Conservation (phyloP, 768 basidiomycete genomes). For the Mycena indigotica region DNA sequence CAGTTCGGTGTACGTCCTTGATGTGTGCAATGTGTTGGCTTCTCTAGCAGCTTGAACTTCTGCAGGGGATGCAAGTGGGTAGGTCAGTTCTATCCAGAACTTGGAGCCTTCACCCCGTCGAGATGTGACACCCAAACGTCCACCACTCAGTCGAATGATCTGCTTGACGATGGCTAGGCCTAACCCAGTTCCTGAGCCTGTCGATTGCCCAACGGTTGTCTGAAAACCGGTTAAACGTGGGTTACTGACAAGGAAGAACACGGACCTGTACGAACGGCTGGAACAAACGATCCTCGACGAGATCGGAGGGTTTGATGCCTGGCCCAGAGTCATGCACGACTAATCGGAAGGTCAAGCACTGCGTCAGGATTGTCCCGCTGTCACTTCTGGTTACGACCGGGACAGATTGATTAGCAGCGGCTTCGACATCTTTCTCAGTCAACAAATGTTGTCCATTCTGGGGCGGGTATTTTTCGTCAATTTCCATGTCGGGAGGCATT, state of each 20-base stretch:
- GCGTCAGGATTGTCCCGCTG: conserved; percentile 12
- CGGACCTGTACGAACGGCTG: conserved; percentile 29
- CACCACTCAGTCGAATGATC: conserved; percentile 44
- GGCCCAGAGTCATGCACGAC: conserved; percentile 23
- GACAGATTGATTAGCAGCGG: neutral
- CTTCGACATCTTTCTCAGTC: neutral
- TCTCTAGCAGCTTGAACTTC: conserved; percentile 13
- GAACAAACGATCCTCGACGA: conserved; percentile 28
- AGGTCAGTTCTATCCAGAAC: conserved; percentile 43
- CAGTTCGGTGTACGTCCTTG: no score
- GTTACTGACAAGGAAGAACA: neutral
- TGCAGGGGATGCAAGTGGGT: conserved; percentile 15
- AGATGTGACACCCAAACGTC: conserved; percentile 36
- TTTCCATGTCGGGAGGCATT: conserved; percentile 15
- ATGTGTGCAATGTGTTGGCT: conserved; percentile 5
- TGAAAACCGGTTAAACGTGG: conserved; percentile 16
- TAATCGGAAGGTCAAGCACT: conserved; percentile 23
- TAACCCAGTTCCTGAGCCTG: conserved; percentile 42
- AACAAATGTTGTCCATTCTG: neutral
- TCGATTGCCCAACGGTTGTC: conserved; percentile 41
- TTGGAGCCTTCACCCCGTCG: conserved; percentile 40
- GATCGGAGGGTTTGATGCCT: conserved; percentile 26
- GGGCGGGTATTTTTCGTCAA: neutral
- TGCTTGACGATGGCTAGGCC: conserved; percentile 47
- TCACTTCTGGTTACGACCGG: neutral